phyloP scores from a whole-genome alignment of 345 rosid species.

The Arabis hirsuta region DNA sequence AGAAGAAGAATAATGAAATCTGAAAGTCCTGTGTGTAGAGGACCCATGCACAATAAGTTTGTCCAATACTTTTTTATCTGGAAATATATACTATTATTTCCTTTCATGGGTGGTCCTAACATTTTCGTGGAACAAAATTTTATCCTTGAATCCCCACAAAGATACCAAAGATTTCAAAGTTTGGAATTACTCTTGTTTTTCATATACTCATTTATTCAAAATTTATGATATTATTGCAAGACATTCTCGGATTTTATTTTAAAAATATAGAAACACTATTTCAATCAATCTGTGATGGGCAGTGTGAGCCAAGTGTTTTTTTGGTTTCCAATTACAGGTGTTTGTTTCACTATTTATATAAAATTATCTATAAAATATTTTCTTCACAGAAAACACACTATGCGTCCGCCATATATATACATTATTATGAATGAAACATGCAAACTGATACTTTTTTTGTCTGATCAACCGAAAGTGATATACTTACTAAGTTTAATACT shows the following conservation, averaged over 20 bases:
- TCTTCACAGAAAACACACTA: too few relatives aligned
- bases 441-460: too few relatives aligned
- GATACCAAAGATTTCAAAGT: background rate
- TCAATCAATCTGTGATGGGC: background rate
- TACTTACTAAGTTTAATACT: background rate
- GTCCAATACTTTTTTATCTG: background rate
- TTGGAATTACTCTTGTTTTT: background rate
- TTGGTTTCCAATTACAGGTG: background rate
- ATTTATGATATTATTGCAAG: background rate
- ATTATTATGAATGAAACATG: background rate
- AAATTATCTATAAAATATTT: background rate
- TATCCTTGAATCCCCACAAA: background rate
- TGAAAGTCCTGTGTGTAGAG: conserved; percentile 3
- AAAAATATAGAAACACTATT: background rate
- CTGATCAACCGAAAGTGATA: too few relatives aligned
- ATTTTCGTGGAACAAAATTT: background rate
- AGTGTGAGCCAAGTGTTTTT: background rate
- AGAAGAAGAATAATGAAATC: background rate
- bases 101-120: background rate
- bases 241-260: background rate
- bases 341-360: background rate
- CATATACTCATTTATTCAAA: too few relatives aligned
- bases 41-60: conserved; percentile 14
- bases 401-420: too few relatives aligned
- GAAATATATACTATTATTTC: background rate